Evolutionary conservation across 768 basidiomycete genomes (phyloP).

Genomic region (Boletus bicolor): DNA sequence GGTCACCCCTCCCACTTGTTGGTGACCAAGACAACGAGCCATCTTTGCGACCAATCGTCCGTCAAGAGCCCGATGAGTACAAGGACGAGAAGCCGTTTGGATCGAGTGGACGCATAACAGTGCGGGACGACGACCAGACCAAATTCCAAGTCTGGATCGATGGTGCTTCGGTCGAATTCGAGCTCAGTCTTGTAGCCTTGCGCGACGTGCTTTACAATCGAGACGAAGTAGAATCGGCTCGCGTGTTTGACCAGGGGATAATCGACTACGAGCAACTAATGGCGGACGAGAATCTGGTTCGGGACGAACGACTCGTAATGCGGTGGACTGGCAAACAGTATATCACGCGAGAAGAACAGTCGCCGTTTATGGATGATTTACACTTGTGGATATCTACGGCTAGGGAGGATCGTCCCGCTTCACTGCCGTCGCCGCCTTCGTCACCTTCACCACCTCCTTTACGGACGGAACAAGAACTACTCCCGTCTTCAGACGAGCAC

Average conservation of each 20-base stretch:
- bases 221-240: constrained; percentile 53
- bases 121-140: constrained; percentile 57
- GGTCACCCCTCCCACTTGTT: constrained; percentile 18
- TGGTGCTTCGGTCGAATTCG: constrained; percentile 58
- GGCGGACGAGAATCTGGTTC: constrained; percentile 57
- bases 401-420: constrained; percentile 23
- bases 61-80: constrained; percentile 4
- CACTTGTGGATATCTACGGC: constrained; percentile 49
- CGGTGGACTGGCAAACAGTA: constrained; percentile 73
- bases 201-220: constrained; percentile 29
- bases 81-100: constrained; percentile 35
- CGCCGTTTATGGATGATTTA: constrained; percentile 74
- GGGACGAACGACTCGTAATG: constrained; percentile 66
- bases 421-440: constrained; percentile 7
- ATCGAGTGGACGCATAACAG: constrained; percentile 53
- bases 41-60: background rate
- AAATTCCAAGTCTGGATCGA: constrained; percentile 65
- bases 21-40: constrained; percentile 25
- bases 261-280: constrained; percentile 67
- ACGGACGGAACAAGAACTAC: constrained; percentile 30
- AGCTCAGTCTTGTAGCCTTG: constrained; percentile 61
- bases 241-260: constrained; percentile 56
- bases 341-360: constrained; percentile 71
- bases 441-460: constrained; percentile 5
- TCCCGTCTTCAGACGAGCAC: constrained; percentile 18